Base-by-base conservation (phyloP, 192 early-diverging fungal genomes). In the Linnemannia elongata region DNA sequence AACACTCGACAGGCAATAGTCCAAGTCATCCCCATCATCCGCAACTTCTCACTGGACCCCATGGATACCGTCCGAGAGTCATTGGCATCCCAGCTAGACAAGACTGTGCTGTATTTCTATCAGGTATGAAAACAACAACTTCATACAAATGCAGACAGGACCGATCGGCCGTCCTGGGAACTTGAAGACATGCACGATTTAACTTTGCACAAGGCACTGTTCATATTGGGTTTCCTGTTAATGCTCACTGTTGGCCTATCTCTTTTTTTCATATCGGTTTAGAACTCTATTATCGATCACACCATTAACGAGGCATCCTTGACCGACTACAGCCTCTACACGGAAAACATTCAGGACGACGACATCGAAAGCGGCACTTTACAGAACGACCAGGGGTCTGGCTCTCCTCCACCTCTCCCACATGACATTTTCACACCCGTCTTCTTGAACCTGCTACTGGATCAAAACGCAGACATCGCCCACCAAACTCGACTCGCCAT, bases 391-490 rank as follows among this genome's bases (percentile, higher is more conserved):
- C 20, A 27, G 47, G 38, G 45, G 27, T 33, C 73, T 18, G n/a
- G 39, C 6, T 55, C 75, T 22, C 74, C 76, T 12, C 85, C 81
- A 35, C 83, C 89, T 36, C 72, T 92, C 17, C 88, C 90, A 1
- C 72, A 80, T 24, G 79, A 86, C 24, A 63, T 75, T 6, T 93
- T 93, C 57, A 83, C 90, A 7, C 71, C 81, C 17, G 52, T 92
- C 20, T 83, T 93, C 52, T 82, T 89, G 60, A 89, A 88, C 15
- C 82, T 93, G 18, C 80, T 93, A 42, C 63, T 93, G 55, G 93
- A 93, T 74, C 91, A 93, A 70, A 91, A 92, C 54, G 89, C 91
- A 10, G 86, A 80, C 22, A 80, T 93, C 5, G 91, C 93, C 30
- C 75, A 90, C 8, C 82, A 91, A 41, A 88, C 91, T 0, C 89